Percentiles rank a stretch among this genome's conserved stretches.
phyloP scores from a whole-genome alignment of 352 stramenopile species.

The Phytopythium mirpurense region DNA sequence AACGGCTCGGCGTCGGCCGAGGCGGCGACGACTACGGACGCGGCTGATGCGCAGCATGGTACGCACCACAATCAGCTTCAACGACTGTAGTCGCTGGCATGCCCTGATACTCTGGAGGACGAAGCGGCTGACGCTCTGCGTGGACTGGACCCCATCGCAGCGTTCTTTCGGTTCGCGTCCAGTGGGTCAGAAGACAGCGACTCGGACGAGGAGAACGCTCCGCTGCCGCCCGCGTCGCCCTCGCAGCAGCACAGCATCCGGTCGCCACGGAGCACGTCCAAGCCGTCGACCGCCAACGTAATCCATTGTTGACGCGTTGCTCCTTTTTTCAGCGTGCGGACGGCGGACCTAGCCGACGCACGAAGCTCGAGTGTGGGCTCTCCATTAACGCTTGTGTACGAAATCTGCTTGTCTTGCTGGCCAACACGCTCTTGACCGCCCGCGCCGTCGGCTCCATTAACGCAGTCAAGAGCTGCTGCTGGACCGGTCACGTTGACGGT shows the following conservation, averaged over 20 bases:
- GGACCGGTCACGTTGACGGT: constrained; percentile 23
- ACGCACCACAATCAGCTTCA: too few species aligned
- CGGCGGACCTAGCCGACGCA: neutral
- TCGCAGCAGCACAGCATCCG: constrained; percentile 23
- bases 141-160: constrained; percentile 11
- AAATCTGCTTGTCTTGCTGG: neutral
- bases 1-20: neutral
- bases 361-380: neutral
- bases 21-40: neutral
- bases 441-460: neutral
- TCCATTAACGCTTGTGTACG: constrained; percentile 3
- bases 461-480: constrained; percentile 8
- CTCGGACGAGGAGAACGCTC: constrained; percentile 19
- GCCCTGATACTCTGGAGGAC: too few species aligned
- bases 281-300: constrained; percentile 25
- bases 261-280: constrained; percentile 19
- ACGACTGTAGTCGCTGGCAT: too few species aligned
- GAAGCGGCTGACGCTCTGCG: neutral
- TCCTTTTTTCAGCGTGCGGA: neutral
- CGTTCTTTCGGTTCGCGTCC: constrained; percentile 46
- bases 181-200: constrained; percentile 48
- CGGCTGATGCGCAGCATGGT: constrained; percentile 12
- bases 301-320: constrained; percentile 9
- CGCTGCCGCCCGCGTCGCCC: constrained; percentile 6
- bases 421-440: neutral